Base-by-base conservation (phyloP, 2,329 filamentous ascomycete genomes). In the Sporothrix luriei region DNA sequence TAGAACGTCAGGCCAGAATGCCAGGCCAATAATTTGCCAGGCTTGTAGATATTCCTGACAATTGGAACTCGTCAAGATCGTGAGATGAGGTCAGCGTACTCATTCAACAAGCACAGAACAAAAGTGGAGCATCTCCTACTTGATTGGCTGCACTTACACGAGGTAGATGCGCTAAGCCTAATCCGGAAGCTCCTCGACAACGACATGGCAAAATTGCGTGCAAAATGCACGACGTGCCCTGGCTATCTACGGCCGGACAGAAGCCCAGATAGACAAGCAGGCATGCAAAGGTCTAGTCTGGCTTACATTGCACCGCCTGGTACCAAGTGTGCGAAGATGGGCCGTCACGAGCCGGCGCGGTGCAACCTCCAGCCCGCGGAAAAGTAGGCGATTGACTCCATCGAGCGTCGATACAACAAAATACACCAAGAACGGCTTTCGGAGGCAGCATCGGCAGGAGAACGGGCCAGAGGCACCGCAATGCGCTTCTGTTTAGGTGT, bases 131-230 rank as follows among this genome's bases (percentile, higher is more conserved):
- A 14, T 3, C 1, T 13, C 1, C 1, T n/a, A 13, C n/a, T 10
- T 64, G 43, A 64, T 64, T 64, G 61, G 61, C 19, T 9, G 21
- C 7, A 64, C 61, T 64, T 64, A 49, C 43, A 49, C 40, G 11
- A 19, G 0, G 9, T 7, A 11, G 6, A 1, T 9, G 13, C 61
- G 43, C 61, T 64, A 48, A 14, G 5, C 43, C 43, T 9, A 19
- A 49, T 48, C 9, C 2, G 61, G 43, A 49, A 3, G 7, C 9
- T 1, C 59, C 26, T n/a, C 24, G 33, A 2, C 24, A 29, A 48
- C 59, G 14, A 33, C 59, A 33, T 29, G 14, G 16, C 24, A 64
- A 48, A 16, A 49, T n/a, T 48, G 33, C 43, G 24, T 49, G 16
- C 4, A 26, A 61, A 26, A 16, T 11, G 10, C 21, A 24, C 11